phyloP scores from a whole-genome alignment of 1,139 yeast genomes.

The Groenewaldozyma sp. region DNA sequence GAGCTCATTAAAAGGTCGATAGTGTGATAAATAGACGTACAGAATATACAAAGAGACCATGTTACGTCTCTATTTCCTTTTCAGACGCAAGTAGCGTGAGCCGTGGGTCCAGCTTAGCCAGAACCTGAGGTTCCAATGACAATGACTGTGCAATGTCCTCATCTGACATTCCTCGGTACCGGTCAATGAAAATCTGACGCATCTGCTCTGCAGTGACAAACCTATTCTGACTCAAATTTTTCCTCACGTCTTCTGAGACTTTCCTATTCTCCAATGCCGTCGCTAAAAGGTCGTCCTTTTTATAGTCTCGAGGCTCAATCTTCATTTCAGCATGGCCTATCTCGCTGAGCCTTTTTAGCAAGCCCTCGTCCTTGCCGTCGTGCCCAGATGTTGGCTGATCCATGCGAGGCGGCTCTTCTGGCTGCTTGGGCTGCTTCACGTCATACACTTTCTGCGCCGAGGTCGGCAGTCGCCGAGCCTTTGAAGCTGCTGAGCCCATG shows the following conservation, averaged over 20 bases:
- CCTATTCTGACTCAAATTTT: background rate
- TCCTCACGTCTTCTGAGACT: background rate
- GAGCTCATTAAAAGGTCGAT: too few relatives aligned
- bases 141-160: background rate
- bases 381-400: background rate
- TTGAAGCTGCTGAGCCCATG: constrained; percentile 3
- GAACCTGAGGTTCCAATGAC: constrained; percentile 1
- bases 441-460: background rate
- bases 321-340: constrained; percentile 2
- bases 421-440: background rate
- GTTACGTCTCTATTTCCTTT: background rate
- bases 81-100: background rate
- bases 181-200: background rate
- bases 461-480: constrained; percentile 1
- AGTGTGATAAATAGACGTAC: too few relatives aligned
- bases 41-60: too few relatives aligned
- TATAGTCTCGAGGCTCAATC: background rate
- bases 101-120: background rate
- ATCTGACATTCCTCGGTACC: constrained; percentile 1
- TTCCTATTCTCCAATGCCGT: background rate
- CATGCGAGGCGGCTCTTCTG: background rate
- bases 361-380: background rate
- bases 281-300: background rate
- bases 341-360: constrained; percentile 1
- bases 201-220: constrained; percentile 3